Conservation (phyloP, 805 yeast species). For the Candida broadrunensis region DNA sequence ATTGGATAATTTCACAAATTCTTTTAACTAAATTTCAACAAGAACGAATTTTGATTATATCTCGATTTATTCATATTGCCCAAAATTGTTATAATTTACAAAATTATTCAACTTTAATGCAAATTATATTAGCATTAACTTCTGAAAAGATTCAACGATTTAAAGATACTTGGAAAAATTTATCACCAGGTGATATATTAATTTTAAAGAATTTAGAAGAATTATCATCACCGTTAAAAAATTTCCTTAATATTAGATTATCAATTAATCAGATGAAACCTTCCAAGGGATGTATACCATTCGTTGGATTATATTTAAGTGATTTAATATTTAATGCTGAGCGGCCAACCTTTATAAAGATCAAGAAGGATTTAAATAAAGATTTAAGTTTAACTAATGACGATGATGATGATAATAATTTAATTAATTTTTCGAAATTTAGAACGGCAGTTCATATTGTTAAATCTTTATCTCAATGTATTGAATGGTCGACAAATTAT, state of each 20-base stretch:
- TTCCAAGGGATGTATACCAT: conserved; percentile 81
- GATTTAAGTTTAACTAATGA: conserved; percentile 4
- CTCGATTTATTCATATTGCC: conserved; percentile 86
- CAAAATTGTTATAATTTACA: conserved; percentile 68
- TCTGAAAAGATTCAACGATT: conserved; percentile 59
- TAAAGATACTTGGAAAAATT: conserved; percentile 67
- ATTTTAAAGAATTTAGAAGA: conserved; percentile 66
- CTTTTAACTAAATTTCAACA: conserved; percentile 59
- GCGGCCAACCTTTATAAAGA: conserved; percentile 47
- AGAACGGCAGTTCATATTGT: conserved; percentile 73
- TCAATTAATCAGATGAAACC: conserved; percentile 60
- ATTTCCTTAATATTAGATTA: conserved; percentile 65
- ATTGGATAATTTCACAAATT: conserved; percentile 90
- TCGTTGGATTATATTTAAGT: conserved; percentile 79
- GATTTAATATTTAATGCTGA: conserved; percentile 78
- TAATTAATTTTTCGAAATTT: conserved; percentile 78
- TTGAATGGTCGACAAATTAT: conserved; percentile 82
- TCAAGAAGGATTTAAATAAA: conserved; percentile 9
- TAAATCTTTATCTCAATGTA: conserved; percentile 71
- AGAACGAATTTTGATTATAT: conserved; percentile 66
- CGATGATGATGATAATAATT: conserved; percentile 21
- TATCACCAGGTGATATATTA: conserved; percentile 70
- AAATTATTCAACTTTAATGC: conserved; percentile 85
- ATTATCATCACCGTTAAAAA: conserved; percentile 69
- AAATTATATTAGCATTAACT: conserved; percentile 76